Conservation (phyloP, 148 eudicot species). For the Polygonum aviculare region DNA sequence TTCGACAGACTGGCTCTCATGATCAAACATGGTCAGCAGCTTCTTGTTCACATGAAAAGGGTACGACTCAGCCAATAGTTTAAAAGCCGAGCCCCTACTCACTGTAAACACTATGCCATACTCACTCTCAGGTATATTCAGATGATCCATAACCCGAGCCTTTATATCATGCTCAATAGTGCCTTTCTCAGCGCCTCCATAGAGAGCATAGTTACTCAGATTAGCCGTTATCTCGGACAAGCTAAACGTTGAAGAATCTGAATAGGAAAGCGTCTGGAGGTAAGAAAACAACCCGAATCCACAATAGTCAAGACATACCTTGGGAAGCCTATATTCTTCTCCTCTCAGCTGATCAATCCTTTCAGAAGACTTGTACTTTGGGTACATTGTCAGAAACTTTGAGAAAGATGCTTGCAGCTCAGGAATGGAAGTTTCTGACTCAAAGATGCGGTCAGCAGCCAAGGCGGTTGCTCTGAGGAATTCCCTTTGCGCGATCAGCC, state of each 20-base stretch:
- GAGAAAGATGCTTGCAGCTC: conserved; percentile 51
- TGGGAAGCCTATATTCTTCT: conserved; percentile 75
- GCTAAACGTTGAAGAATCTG: conserved; percentile 80
- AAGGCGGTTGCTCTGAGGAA: conserved; percentile 87
- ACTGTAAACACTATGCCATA: conserved; percentile 94
- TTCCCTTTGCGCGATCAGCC: conserved; percentile 69
- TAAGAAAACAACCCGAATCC: conserved; percentile 96
- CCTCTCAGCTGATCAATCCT: conserved; percentile 79
- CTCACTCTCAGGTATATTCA: conserved; percentile 94
- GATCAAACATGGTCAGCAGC: conserved; percentile 93
- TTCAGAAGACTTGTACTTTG: conserved; percentile 65
- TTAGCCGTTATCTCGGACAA: conserved; percentile 91
- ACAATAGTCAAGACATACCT: conserved; percentile 96
- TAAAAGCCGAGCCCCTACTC: conserved; percentile 93
- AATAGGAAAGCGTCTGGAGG: conserved; percentile 67
- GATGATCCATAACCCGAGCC: conserved; percentile 74
- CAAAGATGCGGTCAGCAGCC: conserved; percentile 65
- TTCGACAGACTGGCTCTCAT: conserved; percentile 92
- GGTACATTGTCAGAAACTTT: conserved; percentile 87
- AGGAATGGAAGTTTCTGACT: conserved; percentile 63
- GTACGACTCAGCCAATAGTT: conserved; percentile 83
- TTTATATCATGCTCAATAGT: conserved; percentile 88
- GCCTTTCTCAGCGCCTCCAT: conserved; percentile 86
- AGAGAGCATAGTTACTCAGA: conserved; percentile 86
- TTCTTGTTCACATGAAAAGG: conserved; percentile 94